These are phyloP conservation scores for Oleoguttula mirabilis DNA, from an alignment of 495 filamentous ascomycete species.

Conservation along the genomic window DNA sequence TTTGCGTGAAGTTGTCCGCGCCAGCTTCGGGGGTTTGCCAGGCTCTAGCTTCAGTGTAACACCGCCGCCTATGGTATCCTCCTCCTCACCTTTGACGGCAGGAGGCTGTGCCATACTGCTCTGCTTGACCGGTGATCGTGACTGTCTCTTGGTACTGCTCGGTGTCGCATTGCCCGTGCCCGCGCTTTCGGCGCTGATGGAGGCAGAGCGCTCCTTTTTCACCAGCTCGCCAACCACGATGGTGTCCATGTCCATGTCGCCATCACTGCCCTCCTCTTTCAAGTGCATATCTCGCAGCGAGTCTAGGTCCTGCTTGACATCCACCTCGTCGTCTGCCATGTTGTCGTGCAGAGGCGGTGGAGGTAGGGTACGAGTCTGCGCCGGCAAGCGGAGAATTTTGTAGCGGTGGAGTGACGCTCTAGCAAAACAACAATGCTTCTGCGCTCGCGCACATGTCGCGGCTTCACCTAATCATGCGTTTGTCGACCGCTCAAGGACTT, in stretches of 20 bases:
- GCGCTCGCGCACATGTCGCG: too few species aligned
- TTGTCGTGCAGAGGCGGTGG: constrained; percentile 15
- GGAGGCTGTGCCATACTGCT: constrained; percentile 29
- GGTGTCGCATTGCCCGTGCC: constrained; percentile 3
- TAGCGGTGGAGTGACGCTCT: too few species aligned
- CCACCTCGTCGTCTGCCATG: constrained; percentile 27
- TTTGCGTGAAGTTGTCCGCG: constrained; percentile 65
- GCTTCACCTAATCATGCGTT: too few species aligned
- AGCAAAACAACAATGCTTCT: too few species aligned
- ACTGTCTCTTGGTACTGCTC: constrained; percentile 1
- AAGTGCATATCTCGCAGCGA: constrained; percentile 26
- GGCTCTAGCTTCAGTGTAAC: constrained; percentile 53
- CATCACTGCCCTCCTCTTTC: constrained; percentile 20
- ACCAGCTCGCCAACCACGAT: constrained; percentile 6
- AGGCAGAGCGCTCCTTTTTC: constrained; percentile 10
- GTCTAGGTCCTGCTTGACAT: constrained; percentile 23
- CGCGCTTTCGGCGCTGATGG: constrained; percentile 4
- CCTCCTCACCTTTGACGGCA: constrained; percentile 28
- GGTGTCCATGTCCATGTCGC: constrained; percentile 19
- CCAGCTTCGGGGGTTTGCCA: constrained; percentile 54
- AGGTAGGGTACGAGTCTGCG: too few species aligned
- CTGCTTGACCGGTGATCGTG: constrained; percentile 35
- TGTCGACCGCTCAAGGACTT: too few species aligned
- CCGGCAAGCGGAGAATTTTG: too few species aligned
- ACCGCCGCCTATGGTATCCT: constrained; percentile 43